Evolutionary conservation across 2,329 filamentous ascomycete species (phyloP).

Genomic region (Xylaria polymorpha): DNA sequence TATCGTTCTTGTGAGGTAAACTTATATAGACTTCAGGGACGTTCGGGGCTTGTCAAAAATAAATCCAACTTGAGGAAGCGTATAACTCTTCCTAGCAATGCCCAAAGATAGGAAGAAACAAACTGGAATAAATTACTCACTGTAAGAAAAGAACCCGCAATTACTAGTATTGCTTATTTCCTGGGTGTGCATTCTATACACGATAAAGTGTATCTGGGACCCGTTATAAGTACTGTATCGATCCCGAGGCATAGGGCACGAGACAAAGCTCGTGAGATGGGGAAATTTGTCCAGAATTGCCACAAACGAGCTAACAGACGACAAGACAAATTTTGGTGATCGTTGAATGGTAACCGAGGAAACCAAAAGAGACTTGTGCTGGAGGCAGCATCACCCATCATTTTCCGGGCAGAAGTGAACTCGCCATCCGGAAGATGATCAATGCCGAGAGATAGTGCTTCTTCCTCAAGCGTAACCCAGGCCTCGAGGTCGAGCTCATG

Average conservation of each 20-base stretch:
- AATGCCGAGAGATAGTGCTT: not conserved
- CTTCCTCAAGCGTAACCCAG: not conserved
- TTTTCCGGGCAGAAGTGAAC: not conserved
- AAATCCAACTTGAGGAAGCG: not conserved
- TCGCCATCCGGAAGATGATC: not conserved
- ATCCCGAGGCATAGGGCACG: not conserved
- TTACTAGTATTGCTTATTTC: too few species aligned
- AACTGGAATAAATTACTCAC: not conserved
- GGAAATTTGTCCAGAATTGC: not conserved
- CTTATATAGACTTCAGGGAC: not conserved
- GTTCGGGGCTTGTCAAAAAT: not conserved
- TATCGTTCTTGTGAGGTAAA: not conserved
- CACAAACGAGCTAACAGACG: not conserved
- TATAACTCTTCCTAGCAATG: not conserved
- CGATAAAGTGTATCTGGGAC: not conserved
- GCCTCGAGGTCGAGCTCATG: conserved; percentile 6
- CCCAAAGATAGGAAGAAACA: not conserved
- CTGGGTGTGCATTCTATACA: not conserved
- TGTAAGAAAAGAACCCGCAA: not conserved
- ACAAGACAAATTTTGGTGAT: not conserved
- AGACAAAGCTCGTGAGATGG: not conserved
- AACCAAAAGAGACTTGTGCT: conserved; percentile 3
- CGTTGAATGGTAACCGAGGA: not conserved
- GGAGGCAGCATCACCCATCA: not conserved
- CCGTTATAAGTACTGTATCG: not conserved